Percentiles rank a stretch among this genome's conserved stretches.
phyloP scores from a whole-genome alignment of 257 asterid species.

The Dorcoceras hygrometricum region DNA sequence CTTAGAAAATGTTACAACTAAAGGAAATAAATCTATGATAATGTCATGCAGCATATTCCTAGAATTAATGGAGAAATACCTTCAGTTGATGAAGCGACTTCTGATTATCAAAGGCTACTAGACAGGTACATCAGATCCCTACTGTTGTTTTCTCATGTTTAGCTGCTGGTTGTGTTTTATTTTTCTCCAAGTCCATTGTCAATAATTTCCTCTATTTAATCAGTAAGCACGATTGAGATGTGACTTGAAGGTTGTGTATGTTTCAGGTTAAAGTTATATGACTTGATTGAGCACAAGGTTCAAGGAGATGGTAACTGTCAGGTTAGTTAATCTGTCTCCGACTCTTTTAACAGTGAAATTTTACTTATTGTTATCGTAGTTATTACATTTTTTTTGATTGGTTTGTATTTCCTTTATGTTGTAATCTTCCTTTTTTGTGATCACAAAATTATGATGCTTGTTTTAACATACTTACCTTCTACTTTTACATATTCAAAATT shows the following conservation, averaged over 20 bases:
- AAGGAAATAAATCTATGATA: slow-evolving; percentile 26
- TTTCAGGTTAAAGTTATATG: slow-evolving; percentile 78
- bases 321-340: slow-evolving; percentile 45
- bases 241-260: slow-evolving; percentile 25
- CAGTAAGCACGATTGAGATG: slow-evolving; percentile 3
- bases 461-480: no score
- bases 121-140: slow-evolving; percentile 57
- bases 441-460: not conserved
- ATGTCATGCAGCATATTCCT: slow-evolving; percentile 77
- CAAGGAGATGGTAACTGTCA: slow-evolving; percentile 99
- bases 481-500: slow-evolving; percentile 1
- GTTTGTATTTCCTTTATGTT: not conserved
- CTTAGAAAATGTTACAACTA: not conserved
- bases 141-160: slow-evolving; percentile 19
- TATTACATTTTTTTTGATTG: not conserved
- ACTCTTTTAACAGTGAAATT: slow-evolving; percentile 7
- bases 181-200: no score
- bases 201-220: no score
- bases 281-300: slow-evolving; percentile 85
- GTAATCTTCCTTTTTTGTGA: not conserved
- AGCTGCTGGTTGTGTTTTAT: not conserved
- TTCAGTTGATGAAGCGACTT: slow-evolving; percentile 85
- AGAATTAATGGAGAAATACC: slow-evolving; percentile 94
- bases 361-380: slow-evolving; percentile 5
- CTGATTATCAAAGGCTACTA: slow-evolving; percentile 95